These are phyloP conservation scores for Purpureocillium lavendulum DNA, from an alignment of 2,329 filamentous ascomycete genomes.

Conservation along the genomic window DNA sequence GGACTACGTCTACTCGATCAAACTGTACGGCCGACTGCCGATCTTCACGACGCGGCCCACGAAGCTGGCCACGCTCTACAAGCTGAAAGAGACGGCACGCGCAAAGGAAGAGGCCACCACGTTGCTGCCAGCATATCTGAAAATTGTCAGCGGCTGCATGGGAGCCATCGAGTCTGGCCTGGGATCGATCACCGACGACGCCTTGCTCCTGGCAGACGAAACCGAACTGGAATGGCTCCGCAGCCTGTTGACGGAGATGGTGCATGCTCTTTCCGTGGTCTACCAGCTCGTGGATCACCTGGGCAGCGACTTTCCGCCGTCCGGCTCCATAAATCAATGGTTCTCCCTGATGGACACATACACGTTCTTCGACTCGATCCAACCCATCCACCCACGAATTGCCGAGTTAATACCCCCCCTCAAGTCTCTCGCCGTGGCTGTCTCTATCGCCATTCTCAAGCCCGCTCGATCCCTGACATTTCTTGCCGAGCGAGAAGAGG, in stretches of 20 bases:
- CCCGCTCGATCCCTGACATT: constrained; percentile 45
- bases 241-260: constrained; percentile 58
- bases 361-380: constrained; percentile 60
- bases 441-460: constrained; percentile 67
- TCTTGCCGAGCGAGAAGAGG: constrained; percentile 28
- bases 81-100: constrained; percentile 15
- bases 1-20: constrained; percentile 45
- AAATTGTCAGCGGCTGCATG: constrained; percentile 39
- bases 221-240: constrained; percentile 51
- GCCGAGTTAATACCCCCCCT: constrained; percentile 51
- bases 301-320: constrained; percentile 44
- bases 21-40: constrained; percentile 30
- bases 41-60: constrained; percentile 18
- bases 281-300: constrained; percentile 62
- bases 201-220: constrained; percentile 40
- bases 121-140: constrained; percentile 39
- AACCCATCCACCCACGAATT: constrained; percentile 30
- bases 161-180: constrained; percentile 39
- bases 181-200: constrained; percentile 41
- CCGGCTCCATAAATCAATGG: constrained; percentile 58
- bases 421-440: constrained; percentile 59
- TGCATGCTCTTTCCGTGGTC: constrained; percentile 65
- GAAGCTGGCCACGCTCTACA: constrained; percentile 21
- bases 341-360: constrained; percentile 63
- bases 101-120: constrained; percentile 30